Evolutionary conservation across 78 protist genomes (phyloP).

Genomic region (Dictyostelium capitatum): DNA sequence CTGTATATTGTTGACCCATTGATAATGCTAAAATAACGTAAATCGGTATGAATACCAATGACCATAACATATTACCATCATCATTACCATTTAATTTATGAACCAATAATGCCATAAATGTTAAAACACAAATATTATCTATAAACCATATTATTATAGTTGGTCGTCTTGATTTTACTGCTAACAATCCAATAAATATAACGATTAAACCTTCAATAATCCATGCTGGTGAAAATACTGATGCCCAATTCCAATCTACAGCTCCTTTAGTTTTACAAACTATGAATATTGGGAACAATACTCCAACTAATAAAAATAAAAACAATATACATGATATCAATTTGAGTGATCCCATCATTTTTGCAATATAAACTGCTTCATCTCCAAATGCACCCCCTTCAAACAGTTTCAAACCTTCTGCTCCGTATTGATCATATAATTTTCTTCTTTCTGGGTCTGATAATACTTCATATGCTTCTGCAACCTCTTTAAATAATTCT

Average conservation of each 20-base stretch:
- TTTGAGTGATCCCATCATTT: slow-evolving; percentile 30
- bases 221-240: slow-evolving; percentile 54
- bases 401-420: slow-evolving; percentile 57
- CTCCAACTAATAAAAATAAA: not conserved
- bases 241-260: slow-evolving; percentile 52
- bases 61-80: slow-evolving; percentile 14
- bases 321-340: not conserved
- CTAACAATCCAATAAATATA: not conserved
- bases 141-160: slow-evolving; percentile 4
- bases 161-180: not conserved
- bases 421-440: slow-evolving; percentile 91
- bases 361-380: slow-evolving; percentile 30
- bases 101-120: not conserved
- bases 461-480: slow-evolving; percentile 94
- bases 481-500: slow-evolving; percentile 92
- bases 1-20: not conserved
- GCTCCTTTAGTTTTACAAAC: slow-evolving; percentile 22
- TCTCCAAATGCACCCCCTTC: slow-evolving; percentile 35
- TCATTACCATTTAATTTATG: not conserved
- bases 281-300: slow-evolving; percentile 30
- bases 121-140: not conserved
- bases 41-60: slow-evolving; percentile 49
- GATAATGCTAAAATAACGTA: not conserved
- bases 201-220: not conserved
- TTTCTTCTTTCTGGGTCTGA: slow-evolving; percentile 91